Evolutionary conservation across 2,329 filamentous ascomycete species (phyloP).

Genomic region (Clonostachys chloroleuca): DNA sequence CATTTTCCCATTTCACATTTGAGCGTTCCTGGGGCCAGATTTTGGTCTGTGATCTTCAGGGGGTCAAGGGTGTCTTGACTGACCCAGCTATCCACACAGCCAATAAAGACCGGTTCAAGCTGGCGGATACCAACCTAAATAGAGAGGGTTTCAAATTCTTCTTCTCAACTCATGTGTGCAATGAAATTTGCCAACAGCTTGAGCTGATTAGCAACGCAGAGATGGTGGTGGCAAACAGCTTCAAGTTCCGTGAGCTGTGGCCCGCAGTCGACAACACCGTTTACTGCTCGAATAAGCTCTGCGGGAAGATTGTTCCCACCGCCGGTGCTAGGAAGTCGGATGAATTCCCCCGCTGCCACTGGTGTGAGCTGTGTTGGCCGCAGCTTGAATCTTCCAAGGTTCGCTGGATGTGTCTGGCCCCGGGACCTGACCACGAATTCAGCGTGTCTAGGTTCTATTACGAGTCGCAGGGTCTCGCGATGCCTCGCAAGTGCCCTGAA

Average conservation of each 20-base stretch:
- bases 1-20: slow-evolving; percentile 35
- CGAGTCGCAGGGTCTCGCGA: slow-evolving; percentile 20
- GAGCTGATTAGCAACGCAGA: slow-evolving; percentile 14
- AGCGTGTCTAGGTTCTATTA: slow-evolving; percentile 24
- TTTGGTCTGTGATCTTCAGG: slow-evolving; percentile 27
- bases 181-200: slow-evolving; percentile 20
- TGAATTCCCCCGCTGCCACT: slow-evolving; percentile 15
- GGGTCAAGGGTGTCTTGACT: slow-evolving; percentile 24
- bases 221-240: slow-evolving; percentile 11
- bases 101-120: slow-evolving; percentile 22
- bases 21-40: slow-evolving; percentile 28
- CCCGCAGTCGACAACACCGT: slow-evolving; percentile 17
- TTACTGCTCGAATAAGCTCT: slow-evolving; percentile 33
- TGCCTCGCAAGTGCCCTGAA: slow-evolving; percentile 13
- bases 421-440: slow-evolving; percentile 20
- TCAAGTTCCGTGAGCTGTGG: slow-evolving; percentile 22
- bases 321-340: slow-evolving; percentile 11
- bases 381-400: slow-evolving; percentile 16
- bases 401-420: slow-evolving; percentile 12
- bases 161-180: slow-evolving; percentile 26
- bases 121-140: slow-evolving; percentile 22
- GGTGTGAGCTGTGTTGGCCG: slow-evolving; percentile 24
- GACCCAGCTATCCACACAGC: slow-evolving; percentile 29
- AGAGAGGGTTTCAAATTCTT: slow-evolving; percentile 30
- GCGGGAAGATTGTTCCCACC: slow-evolving; percentile 21